Evolutionary conservation across 2,329 filamentous ascomycete species (phyloP), one percentile per base, ranked within the genome.

Genomic region (Penicillium sp.): DNA sequence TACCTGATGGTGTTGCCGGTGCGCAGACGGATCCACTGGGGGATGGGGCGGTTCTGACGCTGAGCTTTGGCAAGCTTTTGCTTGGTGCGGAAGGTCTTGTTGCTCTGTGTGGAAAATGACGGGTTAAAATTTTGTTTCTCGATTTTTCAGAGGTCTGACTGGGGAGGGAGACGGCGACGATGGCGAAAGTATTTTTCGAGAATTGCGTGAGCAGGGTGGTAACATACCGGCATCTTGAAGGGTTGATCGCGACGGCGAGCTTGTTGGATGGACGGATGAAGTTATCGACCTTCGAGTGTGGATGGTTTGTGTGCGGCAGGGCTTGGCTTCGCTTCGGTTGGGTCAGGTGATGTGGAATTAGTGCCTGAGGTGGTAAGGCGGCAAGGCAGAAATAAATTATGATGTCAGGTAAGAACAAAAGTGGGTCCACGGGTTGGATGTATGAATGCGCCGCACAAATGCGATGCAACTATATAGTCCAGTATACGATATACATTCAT

Each of bases 51-150:
- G 89, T 99, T 99, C 87, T 97, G 93, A 89, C 96, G 97, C 87
- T 97, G 93, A 80, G 94, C 94, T 87, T 93, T 97, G 79, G 94
- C 94, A 85, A 99, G 92, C 94, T 99, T 99, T 83, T 96, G 90
- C 93, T 99, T 99, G 83, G 93, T 97, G 81, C 93, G 90, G 92
- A 99, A 99, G 80, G 93, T 91, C 89, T 99, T 99, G 86, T 99
- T 92, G 89, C 89, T 93, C 93, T 97, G 80, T 78, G 61, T 59
- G 63, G 57, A 53, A 52, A 59, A 58, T 38, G 53, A 47, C 17
- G 52, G 49, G 49, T 65, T 60, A 65, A 60, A 50, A 51, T 47
- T 44, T 52, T 51, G 12, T 29, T 42, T 43, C 25, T 58, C 19
- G 13, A 27, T 38, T 23, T 53, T 41, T 31, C 23, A 54, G 47